Percentiles rank a stretch among this genome's conserved stretches.
Conservation (phyloP, 1,284 basidiomycete genomes). For the Rhodotorula glutinis region DNA sequence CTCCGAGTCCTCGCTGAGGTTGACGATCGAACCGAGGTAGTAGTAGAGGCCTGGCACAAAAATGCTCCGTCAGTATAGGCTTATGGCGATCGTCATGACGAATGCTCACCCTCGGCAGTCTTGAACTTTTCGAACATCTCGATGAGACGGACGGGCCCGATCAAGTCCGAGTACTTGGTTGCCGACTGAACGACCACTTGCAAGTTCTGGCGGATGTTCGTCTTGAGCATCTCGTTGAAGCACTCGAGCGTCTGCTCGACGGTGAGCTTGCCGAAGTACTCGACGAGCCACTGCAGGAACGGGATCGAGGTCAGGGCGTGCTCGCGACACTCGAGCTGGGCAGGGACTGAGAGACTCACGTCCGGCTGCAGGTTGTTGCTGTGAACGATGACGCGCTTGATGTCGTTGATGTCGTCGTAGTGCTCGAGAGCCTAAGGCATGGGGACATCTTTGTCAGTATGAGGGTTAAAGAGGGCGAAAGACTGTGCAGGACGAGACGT, state of each 20-base stretch:
- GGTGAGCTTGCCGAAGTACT: constrained; percentile 94
- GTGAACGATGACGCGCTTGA: constrained; percentile 97
- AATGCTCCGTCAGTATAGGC: not conserved
- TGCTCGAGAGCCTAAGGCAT: constrained; percentile 69
- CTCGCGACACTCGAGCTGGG: no score
- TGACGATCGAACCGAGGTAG: constrained; percentile 95
- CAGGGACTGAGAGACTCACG: constrained; percentile 51
- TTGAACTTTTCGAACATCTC: constrained; percentile 99
- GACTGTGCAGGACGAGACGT: no score
- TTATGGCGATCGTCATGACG: not conserved
- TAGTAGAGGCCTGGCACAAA: constrained; percentile 78
- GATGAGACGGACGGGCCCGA: constrained; percentile 94
- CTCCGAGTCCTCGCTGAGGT: constrained; percentile 91
- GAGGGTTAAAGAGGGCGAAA: no score
- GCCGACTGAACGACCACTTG: constrained; percentile 97
- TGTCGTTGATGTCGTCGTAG: constrained; percentile 94
- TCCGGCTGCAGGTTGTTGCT: constrained; percentile 82
- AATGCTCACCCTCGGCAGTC: constrained; percentile 75
- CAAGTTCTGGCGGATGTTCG: constrained; percentile 97
- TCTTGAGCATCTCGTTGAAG: constrained; percentile 93
- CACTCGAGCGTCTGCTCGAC: constrained; percentile 98
- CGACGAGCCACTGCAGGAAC: constrained; percentile 78
- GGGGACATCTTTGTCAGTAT: no score
- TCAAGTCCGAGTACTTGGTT: constrained; percentile 97
- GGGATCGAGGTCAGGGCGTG: not conserved